Conservation (phyloP, 257 asterid genomes). For the Salvia rosmarinus region DNA sequence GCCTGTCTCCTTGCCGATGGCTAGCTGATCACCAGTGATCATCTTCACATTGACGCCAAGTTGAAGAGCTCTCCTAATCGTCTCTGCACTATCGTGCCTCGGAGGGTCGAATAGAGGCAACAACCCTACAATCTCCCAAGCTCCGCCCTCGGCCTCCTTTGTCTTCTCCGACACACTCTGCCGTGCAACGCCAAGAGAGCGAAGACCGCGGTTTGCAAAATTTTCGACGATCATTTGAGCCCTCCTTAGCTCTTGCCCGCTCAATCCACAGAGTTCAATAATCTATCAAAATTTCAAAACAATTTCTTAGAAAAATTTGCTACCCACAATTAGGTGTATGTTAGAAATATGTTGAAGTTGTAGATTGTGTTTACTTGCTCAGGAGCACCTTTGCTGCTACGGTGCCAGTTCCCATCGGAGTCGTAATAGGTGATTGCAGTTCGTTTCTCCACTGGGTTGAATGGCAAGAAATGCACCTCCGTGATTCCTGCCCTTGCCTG, state of each 20-base stretch:
- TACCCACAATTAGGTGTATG: neutral
- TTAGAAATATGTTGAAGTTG: neutral
- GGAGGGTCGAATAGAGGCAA: slow-evolving; percentile 75
- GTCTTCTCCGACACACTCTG: slow-evolving; percentile 57
- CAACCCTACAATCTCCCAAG: slow-evolving; percentile 73
- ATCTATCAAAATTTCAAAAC: slow-evolving; percentile 38
- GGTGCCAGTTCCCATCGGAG: slow-evolving; percentile 69
- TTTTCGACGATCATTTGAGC: slow-evolving; percentile 60
- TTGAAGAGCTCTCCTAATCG: slow-evolving; percentile 63
- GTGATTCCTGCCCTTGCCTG: slow-evolving; percentile 84
- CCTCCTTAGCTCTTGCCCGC: slow-evolving; percentile 45
- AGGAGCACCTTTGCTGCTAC: slow-evolving; percentile 94
- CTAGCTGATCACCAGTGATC: slow-evolving; percentile 86
- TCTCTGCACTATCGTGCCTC: slow-evolving; percentile 78
- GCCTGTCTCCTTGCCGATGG: slow-evolving; percentile 83
- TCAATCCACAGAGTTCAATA: slow-evolving; percentile 56
- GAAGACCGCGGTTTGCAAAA: slow-evolving; percentile 72
- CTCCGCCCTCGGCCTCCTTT: slow-evolving; percentile 51
- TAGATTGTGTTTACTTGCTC: slow-evolving; percentile 62
- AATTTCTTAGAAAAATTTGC: neutral
- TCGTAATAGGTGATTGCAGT: slow-evolving; percentile 84
- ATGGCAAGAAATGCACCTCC: slow-evolving; percentile 90
- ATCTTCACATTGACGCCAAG: slow-evolving; percentile 71
- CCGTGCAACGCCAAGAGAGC: slow-evolving; percentile 65
- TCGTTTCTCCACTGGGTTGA: slow-evolving; percentile 87